A percentile compares a stretch with the other conserved stretches of the same genome.
Conservation (phyloP, 2,329 filamentous ascomycete genomes). For the Sclerotinia glacialis region DNA sequence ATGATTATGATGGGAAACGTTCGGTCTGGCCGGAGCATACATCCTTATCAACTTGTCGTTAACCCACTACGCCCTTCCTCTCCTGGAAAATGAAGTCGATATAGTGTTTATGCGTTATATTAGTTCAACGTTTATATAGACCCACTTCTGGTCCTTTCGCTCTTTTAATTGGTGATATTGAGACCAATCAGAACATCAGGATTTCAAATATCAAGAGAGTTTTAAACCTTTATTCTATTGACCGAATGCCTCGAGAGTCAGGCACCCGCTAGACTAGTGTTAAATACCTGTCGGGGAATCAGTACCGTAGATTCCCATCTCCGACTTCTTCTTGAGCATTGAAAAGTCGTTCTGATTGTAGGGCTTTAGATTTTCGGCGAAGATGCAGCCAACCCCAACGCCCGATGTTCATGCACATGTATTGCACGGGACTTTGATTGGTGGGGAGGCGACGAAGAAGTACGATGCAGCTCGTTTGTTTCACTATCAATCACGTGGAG, state of each 20-base stretch:
- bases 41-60: too few species aligned
- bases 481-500: conserved; percentile 3
- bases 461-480: conserved; percentile 7
- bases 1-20: conserved; percentile 6
- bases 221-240: too few species aligned
- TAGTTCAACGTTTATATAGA: too few species aligned
- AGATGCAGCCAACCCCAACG: too few species aligned
- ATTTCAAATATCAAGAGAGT: too few species aligned
- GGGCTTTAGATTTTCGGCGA: background rate
- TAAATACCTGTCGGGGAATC: too few species aligned
- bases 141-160: too few species aligned
- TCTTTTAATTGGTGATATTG: too few species aligned
- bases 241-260: too few species aligned
- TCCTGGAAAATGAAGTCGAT: conserved; percentile 3
- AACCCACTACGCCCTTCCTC: background rate
- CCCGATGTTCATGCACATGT: background rate
- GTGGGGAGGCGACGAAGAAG: background rate
- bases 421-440: background rate
- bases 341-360: background rate
- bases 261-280: too few species aligned
- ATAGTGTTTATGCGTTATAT: conserved; percentile 2
- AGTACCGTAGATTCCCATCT: too few species aligned
- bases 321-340: background rate
- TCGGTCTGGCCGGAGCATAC: background rate
- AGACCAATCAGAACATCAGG: too few species aligned